Base-by-base conservation (phyloP, 352 stramenopile species). In the Stephanocyclus meneghinianus region DNA sequence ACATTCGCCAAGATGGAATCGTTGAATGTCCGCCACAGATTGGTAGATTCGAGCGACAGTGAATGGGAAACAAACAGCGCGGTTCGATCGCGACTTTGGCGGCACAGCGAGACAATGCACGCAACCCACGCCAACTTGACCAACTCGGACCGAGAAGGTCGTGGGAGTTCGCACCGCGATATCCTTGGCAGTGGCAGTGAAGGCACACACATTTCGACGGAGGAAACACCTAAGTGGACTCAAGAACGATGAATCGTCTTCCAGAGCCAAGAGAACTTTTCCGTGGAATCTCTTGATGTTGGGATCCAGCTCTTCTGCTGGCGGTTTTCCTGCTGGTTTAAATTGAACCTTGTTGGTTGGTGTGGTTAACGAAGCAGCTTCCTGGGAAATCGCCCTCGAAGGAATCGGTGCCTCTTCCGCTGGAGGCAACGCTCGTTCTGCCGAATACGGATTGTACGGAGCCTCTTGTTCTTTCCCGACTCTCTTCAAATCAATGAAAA, bases 51-150 rank as follows among this genome's bases (percentile, higher is more conserved):
- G 50, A 21, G 50, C 70, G 42, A 91, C 77, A 13, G 81, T 85
- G 65, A 91, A 91, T 42, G 89, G 89, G 60, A 94, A 94, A 60
- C 89, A 94, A 18, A 92, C 89, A 6, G 89, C 87, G 59, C 89
- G 57, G 71, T 94, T 94, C 0, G 87, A 88, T 40, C 89, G 73
- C 42, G 76, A 55, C 53, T 92, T 94, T 15, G 89, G 76, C 15
- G 84, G 77, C 35, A 89, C 75, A 2, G 64, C 47, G 16, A 90
- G 55, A 50, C 89, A 94, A 61, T 94, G 86, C 26, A 92, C 73
- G 61, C 89, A 94, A 47, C 81, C 87, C 47, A 94, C 87, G 48
- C 89, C 89, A 29, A 92, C 87, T 73, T 94, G 89, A 21, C 89
- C 89, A 35, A 90, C 74, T 16, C 74, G 72, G 5, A 94, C 88